phyloP scores from a whole-genome alignment of 768 basidiomycete species.

The Rhizopogon vulgaris region DNA sequence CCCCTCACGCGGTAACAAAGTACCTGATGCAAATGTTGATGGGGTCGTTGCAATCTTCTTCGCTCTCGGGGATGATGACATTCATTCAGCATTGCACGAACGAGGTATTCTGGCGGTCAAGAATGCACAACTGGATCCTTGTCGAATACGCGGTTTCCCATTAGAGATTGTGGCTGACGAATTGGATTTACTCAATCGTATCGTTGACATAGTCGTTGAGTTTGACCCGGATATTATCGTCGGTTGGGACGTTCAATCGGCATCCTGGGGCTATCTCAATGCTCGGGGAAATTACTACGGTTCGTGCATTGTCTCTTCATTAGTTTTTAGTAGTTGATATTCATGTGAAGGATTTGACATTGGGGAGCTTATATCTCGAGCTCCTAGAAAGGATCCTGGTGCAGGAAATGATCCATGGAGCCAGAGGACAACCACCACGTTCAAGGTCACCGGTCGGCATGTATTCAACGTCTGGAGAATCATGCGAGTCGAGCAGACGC shows the following conservation, averaged over 20 bases:
- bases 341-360: slow-evolving; percentile 57
- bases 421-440: slow-evolving; percentile 66
- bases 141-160: slow-evolving; percentile 36
- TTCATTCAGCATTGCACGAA: slow-evolving; percentile 21
- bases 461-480: slow-evolving; percentile 91
- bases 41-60: slow-evolving; percentile 69
- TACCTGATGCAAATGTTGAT: slow-evolving; percentile 56
- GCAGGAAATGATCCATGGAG: slow-evolving; percentile 63
- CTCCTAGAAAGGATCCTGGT: slow-evolving; percentile 39
- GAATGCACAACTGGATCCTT: slow-evolving; percentile 30
- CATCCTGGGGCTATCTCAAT: slow-evolving; percentile 87
- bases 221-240: slow-evolving; percentile 88
- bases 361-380: slow-evolving; percentile 69
- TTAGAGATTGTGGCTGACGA: slow-evolving; percentile 60
- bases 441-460: slow-evolving; percentile 83
- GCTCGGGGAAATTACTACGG: slow-evolving; percentile 61
- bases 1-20: slow-evolving; percentile 48
- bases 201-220: slow-evolving; percentile 67
- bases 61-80: slow-evolving; percentile 47
- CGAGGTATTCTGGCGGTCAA: slow-evolving; percentile 53
- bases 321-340: not conserved
- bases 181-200: slow-evolving; percentile 70
- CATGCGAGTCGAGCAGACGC: slow-evolving; percentile 75
- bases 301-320: slow-evolving; percentile 21
- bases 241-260: slow-evolving; percentile 87